Conservation (phyloP, 352 stramenopile species). For the Globisporangium paroecandrum region DNA sequence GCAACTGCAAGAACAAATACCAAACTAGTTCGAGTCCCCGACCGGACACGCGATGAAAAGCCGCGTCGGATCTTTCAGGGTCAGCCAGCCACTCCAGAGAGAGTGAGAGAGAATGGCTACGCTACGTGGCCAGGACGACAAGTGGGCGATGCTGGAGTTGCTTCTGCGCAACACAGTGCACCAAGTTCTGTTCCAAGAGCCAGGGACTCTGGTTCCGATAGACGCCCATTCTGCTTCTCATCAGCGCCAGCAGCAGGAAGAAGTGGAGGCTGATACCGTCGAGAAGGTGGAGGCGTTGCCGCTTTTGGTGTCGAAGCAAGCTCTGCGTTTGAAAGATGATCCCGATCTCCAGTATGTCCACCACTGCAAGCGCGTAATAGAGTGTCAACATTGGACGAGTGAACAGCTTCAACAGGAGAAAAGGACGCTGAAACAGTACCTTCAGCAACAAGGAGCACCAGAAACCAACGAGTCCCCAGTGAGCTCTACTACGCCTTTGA, state of each 20-base stretch:
- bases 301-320: not conserved
- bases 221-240: not conserved
- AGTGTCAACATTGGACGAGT: slow-evolving; percentile 32
- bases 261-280: not conserved
- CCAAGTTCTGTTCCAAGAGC: slow-evolving; percentile 34
- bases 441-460: slow-evolving; percentile 14
- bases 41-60: not conserved
- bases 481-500: slow-evolving; percentile 23
- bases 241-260: not conserved
- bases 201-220: not conserved
- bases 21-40: not conserved
- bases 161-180: slow-evolving; percentile 44
- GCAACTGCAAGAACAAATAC: not conserved
- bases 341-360: slow-evolving; percentile 7
- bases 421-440: slow-evolving; percentile 26
- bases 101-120: not conserved
- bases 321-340: slow-evolving; percentile 3
- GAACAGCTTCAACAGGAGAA: slow-evolving; percentile 34
- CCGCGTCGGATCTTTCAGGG: not conserved
- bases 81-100: not conserved
- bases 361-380: slow-evolving; percentile 24
- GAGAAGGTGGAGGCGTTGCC: not conserved
- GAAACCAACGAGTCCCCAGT: not conserved
- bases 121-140: slow-evolving; percentile 9
- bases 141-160: slow-evolving; percentile 28